These are phyloP conservation scores for Tetraselmis striata DNA, from an alignment of 139 green algal species.

Conservation along the genomic window DNA sequence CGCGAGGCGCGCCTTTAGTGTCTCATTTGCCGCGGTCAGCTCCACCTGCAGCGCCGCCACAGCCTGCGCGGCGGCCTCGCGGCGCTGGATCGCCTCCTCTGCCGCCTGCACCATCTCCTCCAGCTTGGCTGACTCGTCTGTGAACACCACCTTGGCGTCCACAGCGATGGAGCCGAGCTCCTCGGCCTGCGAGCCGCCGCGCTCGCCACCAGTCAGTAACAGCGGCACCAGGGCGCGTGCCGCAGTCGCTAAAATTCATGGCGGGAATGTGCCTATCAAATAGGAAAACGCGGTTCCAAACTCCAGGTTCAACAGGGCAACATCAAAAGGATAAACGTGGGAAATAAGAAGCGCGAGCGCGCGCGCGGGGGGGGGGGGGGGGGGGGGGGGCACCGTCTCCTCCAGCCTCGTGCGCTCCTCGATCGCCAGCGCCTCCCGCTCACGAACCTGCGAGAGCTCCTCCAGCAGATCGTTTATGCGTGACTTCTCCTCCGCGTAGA, in stretches of 20 bases:
- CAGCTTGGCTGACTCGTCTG: neutral
- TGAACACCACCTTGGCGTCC: neutral
- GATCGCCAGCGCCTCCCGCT: neutral
- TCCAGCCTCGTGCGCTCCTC: neutral
- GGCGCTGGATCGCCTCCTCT: conserved; percentile 52
- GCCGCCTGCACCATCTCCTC: conserved; percentile 25
- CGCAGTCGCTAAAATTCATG: too few relatives aligned
- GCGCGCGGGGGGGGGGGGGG: too few relatives aligned
- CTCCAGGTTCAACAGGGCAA: too few relatives aligned
- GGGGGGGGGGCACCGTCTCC: neutral
- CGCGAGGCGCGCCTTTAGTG: neutral
- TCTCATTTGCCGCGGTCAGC: conserved; percentile 5
- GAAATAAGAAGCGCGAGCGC: too few relatives aligned
- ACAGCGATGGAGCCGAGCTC: neutral
- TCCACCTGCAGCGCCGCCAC: conserved; percentile 9
- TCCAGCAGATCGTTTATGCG: neutral
- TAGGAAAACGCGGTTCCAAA: too few relatives aligned
- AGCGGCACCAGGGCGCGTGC: too few relatives aligned
- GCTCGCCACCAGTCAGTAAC: too few relatives aligned
- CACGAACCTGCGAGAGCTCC: neutral
- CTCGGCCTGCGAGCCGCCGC: too few relatives aligned
- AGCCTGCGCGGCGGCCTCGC: conserved; percentile 8
- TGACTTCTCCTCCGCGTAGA: neutral
- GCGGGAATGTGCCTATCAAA: too few relatives aligned
- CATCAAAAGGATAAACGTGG: too few relatives aligned